Percentiles rank a stretch among this genome's conserved stretches.
phyloP scores from a whole-genome alignment of 139 green algal genomes.

The Eudorina sp. region DNA sequence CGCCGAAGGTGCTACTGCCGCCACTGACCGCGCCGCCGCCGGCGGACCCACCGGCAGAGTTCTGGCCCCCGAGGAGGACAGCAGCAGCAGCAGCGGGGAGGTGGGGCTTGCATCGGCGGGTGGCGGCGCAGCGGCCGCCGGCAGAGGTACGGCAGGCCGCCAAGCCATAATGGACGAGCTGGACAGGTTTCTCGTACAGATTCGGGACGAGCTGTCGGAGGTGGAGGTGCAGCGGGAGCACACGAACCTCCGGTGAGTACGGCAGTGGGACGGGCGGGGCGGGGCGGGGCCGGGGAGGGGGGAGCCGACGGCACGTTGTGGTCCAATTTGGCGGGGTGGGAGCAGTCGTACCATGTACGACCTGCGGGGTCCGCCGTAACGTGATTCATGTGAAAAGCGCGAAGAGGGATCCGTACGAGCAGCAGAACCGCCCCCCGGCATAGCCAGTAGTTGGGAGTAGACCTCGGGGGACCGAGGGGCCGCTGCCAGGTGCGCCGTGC shows the following conservation, averaged over 20 bases:
- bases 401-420: too few species aligned
- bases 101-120: neutral
- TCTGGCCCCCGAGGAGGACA: neutral
- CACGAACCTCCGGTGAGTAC: neutral
- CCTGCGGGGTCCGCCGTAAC: too few species aligned
- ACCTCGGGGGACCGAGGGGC: too few species aligned
- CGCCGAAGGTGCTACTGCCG: neutral
- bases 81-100: neutral
- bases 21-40: too few species aligned
- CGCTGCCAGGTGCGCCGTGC: too few species aligned
- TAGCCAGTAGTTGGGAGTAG: too few species aligned
- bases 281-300: neutral
- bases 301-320: neutral
- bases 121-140: neutral
- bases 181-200: neutral
- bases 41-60: neutral
- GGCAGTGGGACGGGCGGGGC: neutral
- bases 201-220: constrained; percentile 25
- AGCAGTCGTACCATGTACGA: too few species aligned
- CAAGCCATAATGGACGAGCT: constrained; percentile 33
- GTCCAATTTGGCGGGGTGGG: too few species aligned
- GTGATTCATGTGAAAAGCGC: too few species aligned
- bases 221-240: neutral
- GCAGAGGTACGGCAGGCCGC: neutral
- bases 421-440: too few species aligned